phyloP scores from a whole-genome alignment of 108 stramenopile species.

The Licmophora abbreviata region DNA sequence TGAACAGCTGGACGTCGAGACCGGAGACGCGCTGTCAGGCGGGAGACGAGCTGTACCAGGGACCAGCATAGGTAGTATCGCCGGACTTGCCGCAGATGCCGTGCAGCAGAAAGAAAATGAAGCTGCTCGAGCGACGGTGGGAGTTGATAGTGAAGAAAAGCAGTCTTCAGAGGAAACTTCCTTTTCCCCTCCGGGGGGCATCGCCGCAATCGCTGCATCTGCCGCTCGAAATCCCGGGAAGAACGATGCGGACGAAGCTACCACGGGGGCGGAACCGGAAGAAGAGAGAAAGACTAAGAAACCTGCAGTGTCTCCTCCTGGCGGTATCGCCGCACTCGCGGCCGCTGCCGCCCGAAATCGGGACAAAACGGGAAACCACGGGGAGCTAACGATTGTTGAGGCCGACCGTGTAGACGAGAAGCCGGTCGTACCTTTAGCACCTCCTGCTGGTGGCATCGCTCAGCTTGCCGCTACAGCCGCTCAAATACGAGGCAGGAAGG shows the following conservation, averaged over 20 bases:
- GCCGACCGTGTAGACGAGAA: neutral
- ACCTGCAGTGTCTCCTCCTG: too few relatives aligned
- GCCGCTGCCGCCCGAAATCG: neutral
- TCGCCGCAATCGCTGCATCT: constrained; percentile 9
- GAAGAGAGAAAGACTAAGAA: neutral
- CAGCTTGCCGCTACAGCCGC: constrained; percentile 19
- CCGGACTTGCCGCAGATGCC: too few relatives aligned
- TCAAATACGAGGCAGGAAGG: constrained; percentile 1
- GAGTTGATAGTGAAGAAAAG: too few relatives aligned
- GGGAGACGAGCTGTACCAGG: too few relatives aligned
- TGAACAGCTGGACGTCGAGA: too few relatives aligned
- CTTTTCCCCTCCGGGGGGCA: constrained; percentile 6
- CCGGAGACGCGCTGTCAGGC: too few relatives aligned
- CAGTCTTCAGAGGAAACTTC: neutral
- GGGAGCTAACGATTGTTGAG: neutral
- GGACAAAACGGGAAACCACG: neutral
- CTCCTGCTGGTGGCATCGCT: constrained; percentile 17
- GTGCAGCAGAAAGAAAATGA: too few relatives aligned
- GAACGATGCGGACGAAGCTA: neutral
- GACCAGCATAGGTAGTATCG: too few relatives aligned
- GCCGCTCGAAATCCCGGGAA: constrained; percentile 11
- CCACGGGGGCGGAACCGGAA: neutral
- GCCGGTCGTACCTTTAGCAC: neutral
- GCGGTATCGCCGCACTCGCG: constrained; percentile 17
- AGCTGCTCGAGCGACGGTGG: too few relatives aligned